Conservation (phyloP, 2,329 filamentous ascomycete species). For the Endoconidiophora polonica region DNA sequence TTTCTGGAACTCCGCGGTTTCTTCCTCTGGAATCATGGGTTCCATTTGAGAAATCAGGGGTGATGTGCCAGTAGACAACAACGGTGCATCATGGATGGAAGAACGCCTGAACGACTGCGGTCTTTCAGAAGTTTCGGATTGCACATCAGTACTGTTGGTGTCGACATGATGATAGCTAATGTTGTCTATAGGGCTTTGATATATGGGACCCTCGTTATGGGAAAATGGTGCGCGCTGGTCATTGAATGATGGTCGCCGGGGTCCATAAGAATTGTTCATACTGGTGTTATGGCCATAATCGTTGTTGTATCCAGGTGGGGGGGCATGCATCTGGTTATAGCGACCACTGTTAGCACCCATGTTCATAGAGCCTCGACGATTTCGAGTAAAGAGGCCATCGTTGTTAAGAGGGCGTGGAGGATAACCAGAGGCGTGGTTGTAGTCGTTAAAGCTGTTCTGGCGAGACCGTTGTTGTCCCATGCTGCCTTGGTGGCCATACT, state of each 20-base stretch:
- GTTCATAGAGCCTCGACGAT: constrained; percentile 9
- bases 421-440: constrained; percentile 9
- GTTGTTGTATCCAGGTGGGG: neutral
- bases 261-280: neutral
- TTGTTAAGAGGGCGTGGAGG: constrained; percentile 6
- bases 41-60: neutral
- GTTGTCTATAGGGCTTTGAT: too few species aligned
- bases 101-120: too few species aligned
- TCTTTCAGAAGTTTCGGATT: too few species aligned
- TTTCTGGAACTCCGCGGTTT: constrained; percentile 47
- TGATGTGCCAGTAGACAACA: too few species aligned
- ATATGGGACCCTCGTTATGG: neutral
- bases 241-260: constrained; percentile 9
- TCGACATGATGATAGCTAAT: too few species aligned
- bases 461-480: constrained; percentile 7
- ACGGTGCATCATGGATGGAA: too few species aligned
- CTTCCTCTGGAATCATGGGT: constrained; percentile 20
- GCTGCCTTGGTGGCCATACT: constrained; percentile 3
- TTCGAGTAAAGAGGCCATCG: constrained; percentile 7
- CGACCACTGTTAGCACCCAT: constrained; percentile 5
- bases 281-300: constrained; percentile 2
- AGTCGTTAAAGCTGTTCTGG: constrained; percentile 9
- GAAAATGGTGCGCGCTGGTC: neutral
- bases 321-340: constrained; percentile 5
- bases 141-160: too few species aligned